phyloP scores from a whole-genome alignment of 306 rosid species.

The Trifolium dubium region DNA sequence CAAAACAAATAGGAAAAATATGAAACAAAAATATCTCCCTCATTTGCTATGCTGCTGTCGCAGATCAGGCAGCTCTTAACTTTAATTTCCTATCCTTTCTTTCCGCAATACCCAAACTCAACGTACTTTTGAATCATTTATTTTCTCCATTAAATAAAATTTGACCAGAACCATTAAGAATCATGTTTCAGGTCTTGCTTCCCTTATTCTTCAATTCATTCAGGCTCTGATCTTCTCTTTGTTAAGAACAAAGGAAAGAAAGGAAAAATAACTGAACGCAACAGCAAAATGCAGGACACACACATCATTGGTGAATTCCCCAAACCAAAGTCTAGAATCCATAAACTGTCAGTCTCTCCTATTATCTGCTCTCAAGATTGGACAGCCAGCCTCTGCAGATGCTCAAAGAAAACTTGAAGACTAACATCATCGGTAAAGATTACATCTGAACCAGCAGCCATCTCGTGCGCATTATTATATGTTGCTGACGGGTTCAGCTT shows the following conservation, averaged over 20 bases:
- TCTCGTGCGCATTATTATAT: conserved; percentile 82
- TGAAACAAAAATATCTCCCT: conserved; percentile 49
- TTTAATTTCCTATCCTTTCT: conserved; percentile 53
- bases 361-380: conserved; percentile 70
- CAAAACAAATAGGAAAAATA: conserved; percentile 40
- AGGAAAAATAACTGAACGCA: conserved; percentile 50
- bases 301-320: conserved; percentile 47
- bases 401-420: conserved; percentile 97
- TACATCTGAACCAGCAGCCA: conserved; percentile 90
- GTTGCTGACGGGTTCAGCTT: conserved; percentile 98
- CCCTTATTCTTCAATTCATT: conserved; percentile 55
- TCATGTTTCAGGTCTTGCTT: conserved; percentile 46
- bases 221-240: conserved; percentile 52
- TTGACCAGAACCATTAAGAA: conserved; percentile 60
- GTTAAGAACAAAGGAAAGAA: conserved; percentile 56
- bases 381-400: conserved; percentile 97
- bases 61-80: conserved; percentile 43
- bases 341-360: conserved; percentile 42
- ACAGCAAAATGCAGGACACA: conserved; percentile 49
- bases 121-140: conserved; percentile 46
- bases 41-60: conserved; percentile 49
- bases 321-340: conserved; percentile 59
- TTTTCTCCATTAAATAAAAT: conserved; percentile 53
- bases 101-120: conserved; percentile 50
- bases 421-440: conserved; percentile 97